Base-by-base conservation (phyloP, 2,329 filamentous ascomycete genomes). In the Trichoderma pleuroti region DNA sequence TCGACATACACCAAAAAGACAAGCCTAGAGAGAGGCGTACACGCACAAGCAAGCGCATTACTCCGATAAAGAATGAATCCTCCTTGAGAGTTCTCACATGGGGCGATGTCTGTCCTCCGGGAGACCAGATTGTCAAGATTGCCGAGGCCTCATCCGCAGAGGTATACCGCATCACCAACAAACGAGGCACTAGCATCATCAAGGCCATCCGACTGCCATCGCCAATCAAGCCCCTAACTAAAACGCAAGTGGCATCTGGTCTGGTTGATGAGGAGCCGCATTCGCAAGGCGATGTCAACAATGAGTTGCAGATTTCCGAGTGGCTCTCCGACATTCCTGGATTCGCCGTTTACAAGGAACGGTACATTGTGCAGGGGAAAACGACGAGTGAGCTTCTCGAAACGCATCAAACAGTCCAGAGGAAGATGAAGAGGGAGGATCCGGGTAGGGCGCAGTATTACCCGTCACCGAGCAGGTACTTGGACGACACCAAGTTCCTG, bases 121-220 rank as follows among this genome's bases (percentile, higher is more conserved):
- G 82, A 18, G 85, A 87, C 74, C 78, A 79, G 42, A 87, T 91
- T 62, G 82, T 84, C 56, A 91, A 91, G 78, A 91, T 91, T 64
- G 88, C 89, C 11, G 89, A 91, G 76, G 88, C 89, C 6, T 91
- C 89, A 2, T 91, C 87, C 74, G 88, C 89, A 7, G 89, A 91
- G 76, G 88, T 91, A 11, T 91, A 90, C 74, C 87, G 88, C 11
- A 84, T 91, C 73, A 86, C 82, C 60, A 90, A 89, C 75, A 81
- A 83, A 57, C 82, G 84, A 18, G 88, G 88, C 10, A 88, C 86
- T 30, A 90, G 87, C 77, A 90, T 91, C 75, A 87, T 91, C 79
- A 91, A 91, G 74, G 85, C 87, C 24, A 88, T 91, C 71, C 85
- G 88, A 2, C 82, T 91, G 11, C 78, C 85, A 12, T 89, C 87